Evolutionary conservation across 495 filamentous ascomycete genomes (phyloP).

Genomic region (Pseudomonodictys pantanalensis): DNA sequence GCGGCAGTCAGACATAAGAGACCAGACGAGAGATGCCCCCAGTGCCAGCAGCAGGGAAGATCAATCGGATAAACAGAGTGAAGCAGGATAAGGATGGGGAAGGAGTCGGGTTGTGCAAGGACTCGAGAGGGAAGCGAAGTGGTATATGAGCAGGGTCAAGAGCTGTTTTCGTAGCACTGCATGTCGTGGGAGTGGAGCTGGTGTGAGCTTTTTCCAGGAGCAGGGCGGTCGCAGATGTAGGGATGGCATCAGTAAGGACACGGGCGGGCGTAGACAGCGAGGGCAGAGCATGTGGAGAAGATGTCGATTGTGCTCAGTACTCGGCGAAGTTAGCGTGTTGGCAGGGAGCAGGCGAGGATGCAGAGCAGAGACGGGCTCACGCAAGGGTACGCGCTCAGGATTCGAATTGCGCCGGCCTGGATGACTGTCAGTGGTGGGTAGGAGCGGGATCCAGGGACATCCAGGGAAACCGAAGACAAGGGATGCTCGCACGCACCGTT

Average conservation of each 20-base stretch:
- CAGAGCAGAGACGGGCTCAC: conserved; percentile 10
- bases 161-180: conserved; percentile 18
- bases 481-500: background rate
- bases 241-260: conserved; percentile 22
- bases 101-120: conserved; percentile 22
- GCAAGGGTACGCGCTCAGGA: background rate
- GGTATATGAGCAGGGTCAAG: conserved; percentile 14
- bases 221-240: conserved; percentile 16
- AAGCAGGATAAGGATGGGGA: conserved; percentile 7
- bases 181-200: conserved; percentile 26
- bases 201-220: conserved; percentile 14
- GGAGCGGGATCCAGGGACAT: conserved; percentile 14
- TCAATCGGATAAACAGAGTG: background rate
- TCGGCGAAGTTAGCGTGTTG: conserved; percentile 8
- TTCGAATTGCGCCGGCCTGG: conserved; percentile 8
- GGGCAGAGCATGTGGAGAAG: conserved; percentile 26
- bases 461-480: background rate
- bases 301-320: conserved; percentile 19
- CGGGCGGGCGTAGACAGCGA: background rate
- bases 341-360: conserved; percentile 16
- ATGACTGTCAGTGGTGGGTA: conserved; percentile 16
- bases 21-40: conserved; percentile 5
- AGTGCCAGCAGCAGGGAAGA: conserved; percentile 12
- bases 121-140: background rate
- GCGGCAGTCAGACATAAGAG: conserved; percentile 17